These are phyloP conservation scores for Ophiocordyceps polyrhachis-furcata DNA, from an alignment of 2,329 filamentous ascomycete species.

Conservation along the genomic window DNA sequence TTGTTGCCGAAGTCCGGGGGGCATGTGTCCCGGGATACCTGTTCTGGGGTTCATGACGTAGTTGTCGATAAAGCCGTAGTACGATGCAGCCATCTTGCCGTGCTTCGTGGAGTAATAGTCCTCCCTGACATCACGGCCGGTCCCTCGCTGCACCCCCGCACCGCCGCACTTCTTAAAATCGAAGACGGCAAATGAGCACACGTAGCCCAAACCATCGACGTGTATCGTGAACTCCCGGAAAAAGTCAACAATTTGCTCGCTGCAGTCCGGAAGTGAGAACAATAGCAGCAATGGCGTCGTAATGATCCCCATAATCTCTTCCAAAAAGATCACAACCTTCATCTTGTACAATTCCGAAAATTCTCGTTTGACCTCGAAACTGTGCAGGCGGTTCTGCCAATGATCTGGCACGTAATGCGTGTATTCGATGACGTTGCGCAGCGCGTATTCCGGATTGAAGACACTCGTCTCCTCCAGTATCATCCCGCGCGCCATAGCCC, in stretches of 20 bases:
- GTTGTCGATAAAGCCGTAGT: conserved; percentile 86
- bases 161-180: conserved; percentile 73
- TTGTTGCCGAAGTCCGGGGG: conserved; percentile 29
- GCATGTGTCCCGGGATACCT: conserved; percentile 41
- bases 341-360: conserved; percentile 84
- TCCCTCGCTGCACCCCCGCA: conserved; percentile 18
- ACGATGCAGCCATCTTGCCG: conserved; percentile 95
- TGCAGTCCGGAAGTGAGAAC: conserved; percentile 70
- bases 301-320: conserved; percentile 83
- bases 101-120: conserved; percentile 94
- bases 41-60: conserved; percentile 62
- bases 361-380: conserved; percentile 78
- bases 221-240: conserved; percentile 96
- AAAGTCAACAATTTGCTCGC: conserved; percentile 89
- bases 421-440: conserved; percentile 77
- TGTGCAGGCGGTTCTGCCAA: conserved; percentile 82
- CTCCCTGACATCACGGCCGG: conserved; percentile 50
- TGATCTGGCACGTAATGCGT: conserved; percentile 82
- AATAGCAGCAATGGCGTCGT: conserved; percentile 81
- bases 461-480: conserved; percentile 77
- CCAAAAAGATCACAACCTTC: conserved; percentile 77
- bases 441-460: conserved; percentile 78
- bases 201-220: conserved; percentile 86
- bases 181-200: conserved; percentile 95
- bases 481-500: conserved; percentile 64